phyloP scores from a whole-genome alignment of 2,329 filamentous ascomycete species.

The Cladorrhinum sp. region DNA sequence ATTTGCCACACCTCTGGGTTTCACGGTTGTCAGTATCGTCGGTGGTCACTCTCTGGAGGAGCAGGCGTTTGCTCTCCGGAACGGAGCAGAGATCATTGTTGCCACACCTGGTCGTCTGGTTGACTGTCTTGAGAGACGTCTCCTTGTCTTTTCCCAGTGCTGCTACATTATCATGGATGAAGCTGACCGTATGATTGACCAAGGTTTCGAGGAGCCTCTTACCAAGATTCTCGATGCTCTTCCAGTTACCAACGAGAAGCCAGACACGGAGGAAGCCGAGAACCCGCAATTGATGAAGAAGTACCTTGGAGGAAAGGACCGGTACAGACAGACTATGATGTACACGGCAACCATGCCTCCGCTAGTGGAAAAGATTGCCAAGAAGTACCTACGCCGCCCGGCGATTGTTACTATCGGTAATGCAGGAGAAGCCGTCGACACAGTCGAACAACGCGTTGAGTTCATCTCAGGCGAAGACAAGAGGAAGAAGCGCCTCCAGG shows the following conservation, averaged over 20 bases:
- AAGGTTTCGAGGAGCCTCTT: slow-evolving; percentile 95
- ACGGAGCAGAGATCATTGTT: slow-evolving; percentile 96
- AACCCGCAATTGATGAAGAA: slow-evolving; percentile 79
- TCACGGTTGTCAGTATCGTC: slow-evolving; percentile 95
- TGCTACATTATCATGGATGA: slow-evolving; percentile 99
- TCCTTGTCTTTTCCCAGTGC: slow-evolving; percentile 91
- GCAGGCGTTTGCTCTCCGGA: slow-evolving; percentile 82
- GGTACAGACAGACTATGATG: slow-evolving; percentile 99
- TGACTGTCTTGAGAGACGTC: slow-evolving; percentile 90
- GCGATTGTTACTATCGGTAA: slow-evolving; percentile 95
- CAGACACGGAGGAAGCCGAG: slow-evolving; percentile 88
- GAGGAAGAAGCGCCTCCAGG: slow-evolving; percentile 90
- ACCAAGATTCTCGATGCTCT: slow-evolving; percentile 96
- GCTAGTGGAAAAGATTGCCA: slow-evolving; percentile 90
- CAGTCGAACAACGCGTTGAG: slow-evolving; percentile 95
- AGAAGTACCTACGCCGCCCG: slow-evolving; percentile 89
- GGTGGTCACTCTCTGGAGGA: slow-evolving; percentile 95
- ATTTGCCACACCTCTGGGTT: slow-evolving; percentile 85
- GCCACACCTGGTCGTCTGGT: slow-evolving; percentile 97
- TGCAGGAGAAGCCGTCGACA: slow-evolving; percentile 91
- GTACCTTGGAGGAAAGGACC: slow-evolving; percentile 69
- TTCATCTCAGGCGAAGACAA: slow-evolving; percentile 89
- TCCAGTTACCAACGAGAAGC: slow-evolving; percentile 90
- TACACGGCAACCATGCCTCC: slow-evolving; percentile 98
- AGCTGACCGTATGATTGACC: slow-evolving; percentile 97